Evolutionary conservation across 177 flowering plant species (phyloP), one percentile per base, ranked within the genome.

Genomic region (Vitis hybrid): DNA sequence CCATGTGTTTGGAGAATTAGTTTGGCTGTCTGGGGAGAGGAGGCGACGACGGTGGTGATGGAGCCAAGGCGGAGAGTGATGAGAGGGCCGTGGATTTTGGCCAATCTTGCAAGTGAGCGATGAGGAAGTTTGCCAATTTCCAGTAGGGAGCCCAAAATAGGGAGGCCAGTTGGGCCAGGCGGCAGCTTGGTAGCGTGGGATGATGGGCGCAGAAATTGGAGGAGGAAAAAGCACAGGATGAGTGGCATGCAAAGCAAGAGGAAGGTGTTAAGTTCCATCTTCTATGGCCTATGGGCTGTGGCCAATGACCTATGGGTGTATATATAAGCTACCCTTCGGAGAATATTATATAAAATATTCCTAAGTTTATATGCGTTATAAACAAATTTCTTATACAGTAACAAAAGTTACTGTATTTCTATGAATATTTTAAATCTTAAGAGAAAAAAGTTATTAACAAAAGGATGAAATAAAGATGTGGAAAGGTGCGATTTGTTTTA

Each of bases 1-100:
- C 70, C 83, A 32, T 75, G 62, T 18, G 46, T 66, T 7, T 71
- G 71, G 67, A 81, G 78, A 60, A 78, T 64, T 49, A 78, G 75
- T 35, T 71, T 68, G 73, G 83, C 81, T 4, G 70, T 18, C 18
- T 57, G 66, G 2, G 81, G 66, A 50, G 79, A 72, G 60, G 81
- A 69, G 51, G 58, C 71, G 35, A 81, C 68, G 1, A 81, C n/a
- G 69, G 70, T 72, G 62, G 75, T 75, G 72, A 72, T 54, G 13
- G 57, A 55, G 62, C 83, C 81, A 1, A 78, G 72, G 56, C 66
- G 72, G 63, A 78, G 72, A 11, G 74, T 19, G 50, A 77, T 69
- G 65, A 77, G 64, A 1, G 74, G 77, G 68, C 77, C 76, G 32
- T 77, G 24, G 65, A 62, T 17, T 56, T 62, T 64, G 19, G 77